Percentiles rank a stretch among this genome's conserved stretches.
Evolutionary conservation across 257 asterid genomes (phyloP).

Genomic region (Craterostigma plantagineum): DNA sequence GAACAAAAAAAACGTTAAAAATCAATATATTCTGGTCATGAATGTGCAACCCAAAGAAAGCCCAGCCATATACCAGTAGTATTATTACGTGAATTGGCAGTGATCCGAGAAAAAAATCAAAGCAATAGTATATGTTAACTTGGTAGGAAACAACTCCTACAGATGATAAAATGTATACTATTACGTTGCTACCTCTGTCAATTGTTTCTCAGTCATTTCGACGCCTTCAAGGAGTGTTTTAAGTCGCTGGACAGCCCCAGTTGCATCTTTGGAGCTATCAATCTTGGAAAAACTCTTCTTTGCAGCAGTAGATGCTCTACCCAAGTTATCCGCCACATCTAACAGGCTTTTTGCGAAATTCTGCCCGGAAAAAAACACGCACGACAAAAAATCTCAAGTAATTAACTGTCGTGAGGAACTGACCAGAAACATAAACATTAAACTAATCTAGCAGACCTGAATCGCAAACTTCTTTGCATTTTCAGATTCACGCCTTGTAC

Average conservation of each 20-base stretch:
- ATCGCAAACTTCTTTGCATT: conserved; percentile 60
- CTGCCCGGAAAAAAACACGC: conserved; percentile 20
- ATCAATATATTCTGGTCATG: background rate
- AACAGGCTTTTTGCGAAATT: conserved; percentile 60
- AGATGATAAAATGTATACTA: too few species aligned
- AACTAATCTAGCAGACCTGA: conserved; percentile 27
- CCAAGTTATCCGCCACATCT: conserved; percentile 42
- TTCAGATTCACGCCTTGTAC: conserved; percentile 67
- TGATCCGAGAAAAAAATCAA: too few species aligned
- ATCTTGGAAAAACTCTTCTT: conserved; percentile 62
- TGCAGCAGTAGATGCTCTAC: conserved; percentile 76
- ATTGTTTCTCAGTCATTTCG: conserved; percentile 96
- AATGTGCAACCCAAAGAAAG: background rate
- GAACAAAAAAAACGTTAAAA: background rate
- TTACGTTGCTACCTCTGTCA: conserved; percentile 68
- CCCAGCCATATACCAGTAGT: too few species aligned
- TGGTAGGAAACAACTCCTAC: too few species aligned
- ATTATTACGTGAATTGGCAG: too few species aligned
- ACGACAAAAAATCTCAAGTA: conserved; percentile 1
- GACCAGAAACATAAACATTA: background rate
- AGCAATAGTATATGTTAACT: too few species aligned
- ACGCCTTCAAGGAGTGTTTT: conserved; percentile 87
- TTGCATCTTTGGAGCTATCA: conserved; percentile 41
- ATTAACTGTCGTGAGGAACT: background rate
- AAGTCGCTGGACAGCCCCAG: conserved; percentile 68